A percentile compares a stretch with the other conserved stretches of the same genome.
phyloP scores from a whole-genome alignment of 257 asterid genomes.

The Mitragyna speciosa region DNA sequence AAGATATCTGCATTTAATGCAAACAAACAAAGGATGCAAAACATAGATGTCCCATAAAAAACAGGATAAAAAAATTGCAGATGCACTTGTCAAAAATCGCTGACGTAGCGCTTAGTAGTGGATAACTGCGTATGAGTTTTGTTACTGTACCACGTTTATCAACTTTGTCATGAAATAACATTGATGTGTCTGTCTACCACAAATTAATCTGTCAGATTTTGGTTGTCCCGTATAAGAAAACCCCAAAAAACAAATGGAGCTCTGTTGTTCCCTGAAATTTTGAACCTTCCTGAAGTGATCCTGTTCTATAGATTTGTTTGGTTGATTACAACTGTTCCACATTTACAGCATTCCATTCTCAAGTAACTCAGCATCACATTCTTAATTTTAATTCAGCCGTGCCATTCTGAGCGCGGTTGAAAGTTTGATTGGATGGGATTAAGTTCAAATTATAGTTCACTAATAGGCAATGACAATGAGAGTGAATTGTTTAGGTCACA shows the following conservation, averaged over 20 bases:
- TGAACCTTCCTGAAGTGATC: not conserved
- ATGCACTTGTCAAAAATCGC: not conserved
- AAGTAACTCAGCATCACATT: not conserved
- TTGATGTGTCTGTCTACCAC: not conserved
- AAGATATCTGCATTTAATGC: slow-evolving; percentile 4
- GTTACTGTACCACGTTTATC: not conserved
- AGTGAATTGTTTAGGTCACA: no score
- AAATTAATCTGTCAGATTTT: slow-evolving; percentile 16
- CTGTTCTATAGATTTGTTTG: not conserved
- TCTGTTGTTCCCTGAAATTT: slow-evolving; percentile 7
- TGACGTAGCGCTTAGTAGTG: not conserved
- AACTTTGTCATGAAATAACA: not conserved
- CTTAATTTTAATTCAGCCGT: not conserved
- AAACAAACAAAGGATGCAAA: not conserved
- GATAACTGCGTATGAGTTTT: not conserved
- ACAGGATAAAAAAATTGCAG: not conserved
- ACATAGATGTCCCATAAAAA: not conserved
- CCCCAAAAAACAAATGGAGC: slow-evolving; percentile 10
- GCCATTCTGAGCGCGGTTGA: not conserved
- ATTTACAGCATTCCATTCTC: not conserved
- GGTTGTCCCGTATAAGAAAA: slow-evolving; percentile 35
- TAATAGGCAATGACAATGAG: no score
- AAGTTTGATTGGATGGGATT: not conserved
- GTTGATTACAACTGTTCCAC: slow-evolving; percentile 10
- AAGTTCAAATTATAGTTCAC: not conserved